These are phyloP conservation scores for Achaetomium macrosporum DNA, from an alignment of 2,329 filamentous ascomycete genomes.

Conservation along the genomic window DNA sequence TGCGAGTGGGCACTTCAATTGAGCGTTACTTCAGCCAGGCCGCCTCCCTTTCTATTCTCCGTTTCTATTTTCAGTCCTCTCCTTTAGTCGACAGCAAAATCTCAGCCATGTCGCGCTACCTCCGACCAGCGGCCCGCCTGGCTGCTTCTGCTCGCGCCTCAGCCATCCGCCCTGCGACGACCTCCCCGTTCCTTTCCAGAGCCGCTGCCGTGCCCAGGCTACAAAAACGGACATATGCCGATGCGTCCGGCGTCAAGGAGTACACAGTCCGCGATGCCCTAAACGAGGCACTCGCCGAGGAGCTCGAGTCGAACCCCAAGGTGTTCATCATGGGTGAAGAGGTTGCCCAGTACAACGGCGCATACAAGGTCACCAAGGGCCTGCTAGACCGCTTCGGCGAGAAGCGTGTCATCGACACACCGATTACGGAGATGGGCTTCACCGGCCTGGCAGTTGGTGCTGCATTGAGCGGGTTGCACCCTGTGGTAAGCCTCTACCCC, in stretches of 20 bases:
- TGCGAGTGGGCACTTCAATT: slow-evolving; percentile 20
- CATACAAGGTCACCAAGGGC: slow-evolving; percentile 99
- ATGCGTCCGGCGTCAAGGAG: slow-evolving; percentile 66
- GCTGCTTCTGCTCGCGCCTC: slow-evolving; percentile 33
- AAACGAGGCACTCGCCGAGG: slow-evolving; percentile 96
- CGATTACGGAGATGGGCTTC: slow-evolving; percentile 97
- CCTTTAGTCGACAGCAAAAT: slow-evolving; percentile 8
- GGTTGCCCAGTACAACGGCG: slow-evolving; percentile 99
- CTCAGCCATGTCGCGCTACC: slow-evolving; percentile 39
- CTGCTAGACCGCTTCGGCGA: slow-evolving; percentile 95
- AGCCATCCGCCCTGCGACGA: slow-evolving; percentile 22
- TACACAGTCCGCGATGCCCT: slow-evolving; percentile 95
- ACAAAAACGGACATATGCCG: slow-evolving; percentile 52
- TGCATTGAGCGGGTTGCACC: slow-evolving; percentile 88
- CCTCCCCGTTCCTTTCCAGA: slow-evolving; percentile 25
- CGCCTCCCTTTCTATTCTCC: slow-evolving; percentile 5
- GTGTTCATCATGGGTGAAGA: slow-evolving; percentile 96
- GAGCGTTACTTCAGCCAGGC: slow-evolving; percentile 7
- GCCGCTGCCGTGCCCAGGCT: slow-evolving; percentile 29
- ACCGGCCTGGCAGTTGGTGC: slow-evolving; percentile 88
- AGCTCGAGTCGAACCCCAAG: slow-evolving; percentile 90
- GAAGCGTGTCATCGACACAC: slow-evolving; percentile 94
- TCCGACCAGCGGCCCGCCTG: slow-evolving; percentile 40
- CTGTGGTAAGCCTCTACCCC: slow-evolving; percentile 63
- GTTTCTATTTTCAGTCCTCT: slow-evolving; percentile 8